Percentiles rank a stretch among this genome's conserved stretches.
These are phyloP conservation scores for Monosporozyma servazzii DNA, from an alignment of 805 yeast genomes.

Conservation along the genomic window DNA sequence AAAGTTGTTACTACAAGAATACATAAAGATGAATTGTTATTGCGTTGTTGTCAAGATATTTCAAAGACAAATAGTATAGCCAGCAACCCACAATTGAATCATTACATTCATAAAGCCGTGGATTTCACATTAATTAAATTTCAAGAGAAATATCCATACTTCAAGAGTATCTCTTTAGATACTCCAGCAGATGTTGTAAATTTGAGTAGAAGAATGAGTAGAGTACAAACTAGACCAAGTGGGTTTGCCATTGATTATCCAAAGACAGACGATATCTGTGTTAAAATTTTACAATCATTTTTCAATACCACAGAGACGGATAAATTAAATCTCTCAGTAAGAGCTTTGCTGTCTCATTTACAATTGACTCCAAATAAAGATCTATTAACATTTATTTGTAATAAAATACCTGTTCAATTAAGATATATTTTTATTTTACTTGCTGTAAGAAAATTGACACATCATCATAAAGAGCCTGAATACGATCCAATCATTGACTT, in stretches of 20 bases:
- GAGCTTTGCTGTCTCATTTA: conserved; percentile 41
- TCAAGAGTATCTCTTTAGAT: conserved; percentile 9
- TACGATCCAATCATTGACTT: conserved; percentile 26
- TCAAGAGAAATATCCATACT: conserved; percentile 22
- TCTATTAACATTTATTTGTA: conserved; percentile 55
- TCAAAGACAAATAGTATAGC: conserved; percentile 24
- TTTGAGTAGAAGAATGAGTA: conserved; percentile 21
- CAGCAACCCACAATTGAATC: conserved; percentile 22
- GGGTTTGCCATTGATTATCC: conserved; percentile 21
- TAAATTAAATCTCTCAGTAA: conserved; percentile 51
- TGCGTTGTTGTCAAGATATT: conserved; percentile 27
- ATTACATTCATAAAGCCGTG: conserved; percentile 21
- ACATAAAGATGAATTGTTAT: conserved; percentile 23
- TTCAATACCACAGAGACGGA: conserved; percentile 56
- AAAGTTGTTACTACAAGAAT: conserved; percentile 17
- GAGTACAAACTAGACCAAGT: conserved; percentile 23
- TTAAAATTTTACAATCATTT: conserved; percentile 42
- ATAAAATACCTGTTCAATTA: conserved; percentile 73
- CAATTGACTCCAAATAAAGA: conserved; percentile 28
- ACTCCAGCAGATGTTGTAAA: conserved; percentile 4
- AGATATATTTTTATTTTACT: conserved; percentile 56
- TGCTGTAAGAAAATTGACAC: conserved; percentile 30
- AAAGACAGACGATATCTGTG: conserved; percentile 25
- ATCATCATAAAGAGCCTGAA: conserved; percentile 1
- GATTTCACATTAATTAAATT: conserved; percentile 18